Evolutionary conservation across 768 basidiomycete genomes (phyloP).

Genomic region (Tricholoma sp.): DNA sequence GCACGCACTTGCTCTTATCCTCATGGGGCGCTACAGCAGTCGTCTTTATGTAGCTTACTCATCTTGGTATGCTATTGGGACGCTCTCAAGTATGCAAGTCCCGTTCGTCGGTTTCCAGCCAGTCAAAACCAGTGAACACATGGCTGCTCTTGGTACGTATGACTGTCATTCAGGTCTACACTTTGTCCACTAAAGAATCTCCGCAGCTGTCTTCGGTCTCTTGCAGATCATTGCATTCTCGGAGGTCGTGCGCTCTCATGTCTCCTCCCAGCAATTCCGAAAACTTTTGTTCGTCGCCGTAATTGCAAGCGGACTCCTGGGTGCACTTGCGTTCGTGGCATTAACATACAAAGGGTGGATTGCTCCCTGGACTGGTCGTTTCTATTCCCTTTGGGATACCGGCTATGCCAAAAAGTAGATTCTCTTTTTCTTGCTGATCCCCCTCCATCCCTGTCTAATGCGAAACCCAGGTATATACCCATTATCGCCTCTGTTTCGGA

Average conservation of each 20-base stretch:
- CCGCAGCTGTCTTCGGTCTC: constrained; percentile 86
- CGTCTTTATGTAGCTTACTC: constrained; percentile 94
- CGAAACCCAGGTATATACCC: constrained; percentile 69
- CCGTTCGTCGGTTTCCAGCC: constrained; percentile 99
- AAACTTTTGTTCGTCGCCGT: constrained; percentile 67
- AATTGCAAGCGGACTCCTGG: constrained; percentile 65
- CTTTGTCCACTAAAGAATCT: background rate
- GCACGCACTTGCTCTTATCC: constrained; percentile 87
- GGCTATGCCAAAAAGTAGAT: constrained; percentile 95
- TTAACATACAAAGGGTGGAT: constrained; percentile 94
- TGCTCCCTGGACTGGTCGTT: constrained; percentile 99
- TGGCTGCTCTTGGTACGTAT: constrained; percentile 86
- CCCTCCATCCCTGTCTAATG: constrained; percentile 4
- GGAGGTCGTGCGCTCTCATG: constrained; percentile 81
- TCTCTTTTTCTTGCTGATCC: constrained; percentile 1
- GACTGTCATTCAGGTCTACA: background rate
- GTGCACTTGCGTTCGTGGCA: constrained; percentile 65
- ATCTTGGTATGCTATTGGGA: constrained; percentile 97
- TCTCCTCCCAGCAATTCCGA: constrained; percentile 92
- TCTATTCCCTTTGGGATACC: constrained; percentile 99
- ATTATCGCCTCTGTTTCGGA: constrained; percentile 99
- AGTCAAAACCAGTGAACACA: constrained; percentile 96
- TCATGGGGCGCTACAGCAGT: constrained; percentile 94
- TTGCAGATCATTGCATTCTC: constrained; percentile 94
- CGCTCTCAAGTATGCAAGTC: constrained; percentile 97